Conservation (phyloP, 331 rosid species). For the Prunus yedoensis region DNA sequence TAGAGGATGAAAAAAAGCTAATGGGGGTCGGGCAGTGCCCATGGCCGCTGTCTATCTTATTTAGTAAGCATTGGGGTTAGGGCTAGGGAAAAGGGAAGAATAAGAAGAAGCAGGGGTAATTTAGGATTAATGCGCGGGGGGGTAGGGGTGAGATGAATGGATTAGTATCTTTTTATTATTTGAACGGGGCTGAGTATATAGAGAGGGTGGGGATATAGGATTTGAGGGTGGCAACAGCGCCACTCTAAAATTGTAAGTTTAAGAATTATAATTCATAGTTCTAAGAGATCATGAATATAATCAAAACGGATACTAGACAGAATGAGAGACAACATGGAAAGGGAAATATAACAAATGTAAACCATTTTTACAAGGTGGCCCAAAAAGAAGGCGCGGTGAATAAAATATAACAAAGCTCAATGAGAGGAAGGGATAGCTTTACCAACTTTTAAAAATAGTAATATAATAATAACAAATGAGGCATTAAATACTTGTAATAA, state of each 20-base stretch:
- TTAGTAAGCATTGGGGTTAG: not conserved
- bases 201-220: not conserved
- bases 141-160: not conserved
- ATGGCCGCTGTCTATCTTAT: not conserved
- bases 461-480: not conserved
- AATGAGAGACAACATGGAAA: not conserved
- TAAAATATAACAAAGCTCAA: not conserved
- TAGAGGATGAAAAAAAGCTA: not conserved
- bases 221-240: not conserved
- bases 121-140: not conserved
- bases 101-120: not conserved
- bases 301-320: not conserved
- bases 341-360: not conserved
- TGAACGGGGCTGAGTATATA: not conserved
- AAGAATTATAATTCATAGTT: not conserved
- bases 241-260: not conserved
- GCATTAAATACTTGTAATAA: not conserved
- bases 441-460: not conserved
- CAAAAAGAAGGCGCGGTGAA: not conserved
- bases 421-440: not conserved
- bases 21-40: not conserved
- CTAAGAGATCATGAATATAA: not conserved
- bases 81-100: not conserved
- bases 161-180: not conserved
- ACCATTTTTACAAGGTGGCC: not conserved